These are phyloP conservation scores for Talaromyces trachyspermus DNA, from an alignment of 495 filamentous ascomycete genomes.

Conservation along the genomic window DNA sequence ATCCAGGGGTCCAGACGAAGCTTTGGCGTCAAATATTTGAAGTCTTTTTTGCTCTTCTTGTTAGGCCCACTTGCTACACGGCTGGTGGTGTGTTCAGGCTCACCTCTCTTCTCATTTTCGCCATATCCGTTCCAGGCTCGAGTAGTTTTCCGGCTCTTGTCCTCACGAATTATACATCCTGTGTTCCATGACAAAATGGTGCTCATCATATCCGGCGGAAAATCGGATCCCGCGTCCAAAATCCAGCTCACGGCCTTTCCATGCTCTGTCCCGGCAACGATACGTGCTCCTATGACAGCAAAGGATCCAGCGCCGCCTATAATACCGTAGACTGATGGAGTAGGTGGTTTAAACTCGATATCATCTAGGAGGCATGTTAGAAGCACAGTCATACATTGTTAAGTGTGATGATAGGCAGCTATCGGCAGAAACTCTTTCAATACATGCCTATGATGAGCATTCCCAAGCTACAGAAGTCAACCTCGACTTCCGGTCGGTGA, in stretches of 20 bases:
- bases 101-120: slow-evolving; percentile 48
- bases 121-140: slow-evolving; percentile 88
- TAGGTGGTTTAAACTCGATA: slow-evolving; percentile 61
- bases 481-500: slow-evolving; percentile 15
- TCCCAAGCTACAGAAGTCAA: slow-evolving; percentile 82
- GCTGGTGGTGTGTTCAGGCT: neutral
- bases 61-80: slow-evolving; percentile 18
- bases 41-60: slow-evolving; percentile 56
- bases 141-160: slow-evolving; percentile 66
- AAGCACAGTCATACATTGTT: slow-evolving; percentile 8
- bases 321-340: slow-evolving; percentile 57
- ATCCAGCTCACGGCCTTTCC: slow-evolving; percentile 72
- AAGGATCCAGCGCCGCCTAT: slow-evolving; percentile 84
- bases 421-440: neutral
- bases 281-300: slow-evolving; percentile 76
- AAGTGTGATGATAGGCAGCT: slow-evolving; percentile 13
- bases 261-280: slow-evolving; percentile 54
- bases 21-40: slow-evolving; percentile 85
- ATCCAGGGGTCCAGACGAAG: slow-evolving; percentile 59
- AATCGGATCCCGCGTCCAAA: slow-evolving; percentile 82
- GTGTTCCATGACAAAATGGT: slow-evolving; percentile 68
- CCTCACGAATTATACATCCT: slow-evolving; percentile 56
- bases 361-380: slow-evolving; percentile 57
- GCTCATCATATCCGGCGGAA: slow-evolving; percentile 56
- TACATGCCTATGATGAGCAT: slow-evolving; percentile 88